phyloP scores from a whole-genome alignment of 108 stramenopile species.

The Fragilaria radians region DNA sequence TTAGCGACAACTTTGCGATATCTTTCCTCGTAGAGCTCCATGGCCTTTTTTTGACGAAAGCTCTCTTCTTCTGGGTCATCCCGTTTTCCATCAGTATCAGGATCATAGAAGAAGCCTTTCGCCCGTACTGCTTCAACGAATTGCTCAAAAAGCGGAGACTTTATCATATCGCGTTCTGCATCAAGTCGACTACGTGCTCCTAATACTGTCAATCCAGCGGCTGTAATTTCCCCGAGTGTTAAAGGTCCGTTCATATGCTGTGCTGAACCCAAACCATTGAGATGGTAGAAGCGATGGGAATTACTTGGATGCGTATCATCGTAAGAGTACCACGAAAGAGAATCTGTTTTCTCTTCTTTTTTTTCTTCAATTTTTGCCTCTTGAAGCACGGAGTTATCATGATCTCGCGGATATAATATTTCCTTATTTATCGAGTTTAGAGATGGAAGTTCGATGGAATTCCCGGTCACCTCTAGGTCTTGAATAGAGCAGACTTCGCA shows the following conservation, averaged over 20 bases:
- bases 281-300: conserved; percentile 56
- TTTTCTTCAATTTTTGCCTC: not conserved
- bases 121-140: conserved; percentile 59
- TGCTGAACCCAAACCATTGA: conserved; percentile 57
- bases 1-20: conserved; percentile 77
- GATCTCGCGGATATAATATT: conserved; percentile 20
- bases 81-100: conserved; percentile 33
- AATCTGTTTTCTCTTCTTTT: conserved; percentile 20
- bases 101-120: conserved; percentile 78
- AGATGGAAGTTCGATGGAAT: not conserved
- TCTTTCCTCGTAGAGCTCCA: conserved; percentile 61
- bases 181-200: conserved; percentile 43
- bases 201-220: conserved; percentile 48
- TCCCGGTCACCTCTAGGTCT: conserved; percentile 1
- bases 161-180: conserved; percentile 63
- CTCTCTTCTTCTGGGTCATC: conserved; percentile 24
- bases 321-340: conserved; percentile 48
- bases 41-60: conserved; percentile 18
- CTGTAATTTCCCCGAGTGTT: conserved; percentile 48
- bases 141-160: conserved; percentile 61
- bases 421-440: conserved; percentile 10
- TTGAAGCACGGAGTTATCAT: not conserved
- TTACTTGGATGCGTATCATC: conserved; percentile 74
- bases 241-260: conserved; percentile 36
- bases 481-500: conserved; percentile 19